Base-by-base conservation (phyloP, 495 filamentous ascomycete genomes). In the Astrocystis sublimbata region DNA sequence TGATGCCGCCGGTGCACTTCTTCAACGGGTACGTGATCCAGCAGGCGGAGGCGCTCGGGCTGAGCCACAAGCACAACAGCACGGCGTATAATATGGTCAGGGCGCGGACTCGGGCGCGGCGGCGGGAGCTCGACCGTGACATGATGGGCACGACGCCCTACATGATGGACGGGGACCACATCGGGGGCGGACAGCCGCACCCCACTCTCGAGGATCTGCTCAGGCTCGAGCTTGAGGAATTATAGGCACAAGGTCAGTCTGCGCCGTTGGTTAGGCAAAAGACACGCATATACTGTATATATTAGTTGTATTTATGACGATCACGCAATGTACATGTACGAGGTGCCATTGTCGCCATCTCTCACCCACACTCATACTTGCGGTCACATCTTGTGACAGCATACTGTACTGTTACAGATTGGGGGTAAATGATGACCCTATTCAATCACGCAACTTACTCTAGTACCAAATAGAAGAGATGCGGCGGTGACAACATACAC, bases 11-110 rank as follows among this genome's bases (percentile, higher is more conserved):
- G 68, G 79, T 96, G 54, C 86, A 92, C 28, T 93, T 85, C 66
- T 75, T 91, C 63, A 94, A 93, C 72, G 93, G 92, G 12, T 97
- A 90, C 72, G 86, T 97, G 43, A 81, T 94, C 42, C 77, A 76
- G 56, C 82, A 85, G 26, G 92, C 77, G 21, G 80, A 87, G 68
- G 86, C 92, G 73, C 63, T 89, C 41, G 87, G 88, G 12, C 70
- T 92, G 6, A 75, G 80, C 50, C 86, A 85, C 63, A 78, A 82
- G 52, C 75, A 89, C 63, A 92, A 96, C 65, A 70, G 71, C 26
- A 62, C 70, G 43, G 59, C 75, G 19, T 47, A 75, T 56, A 31
- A 30, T 23, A 42, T 68, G 60, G 69, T 78, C 45, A 78, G 77
- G 67, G 75, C 74, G 8, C 75, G 73, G 41, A 62, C 68, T 10